These are phyloP conservation scores for Cystofilobasidium capitatum DNA, from an alignment of 768 basidiomycete species.

Conservation along the genomic window DNA sequence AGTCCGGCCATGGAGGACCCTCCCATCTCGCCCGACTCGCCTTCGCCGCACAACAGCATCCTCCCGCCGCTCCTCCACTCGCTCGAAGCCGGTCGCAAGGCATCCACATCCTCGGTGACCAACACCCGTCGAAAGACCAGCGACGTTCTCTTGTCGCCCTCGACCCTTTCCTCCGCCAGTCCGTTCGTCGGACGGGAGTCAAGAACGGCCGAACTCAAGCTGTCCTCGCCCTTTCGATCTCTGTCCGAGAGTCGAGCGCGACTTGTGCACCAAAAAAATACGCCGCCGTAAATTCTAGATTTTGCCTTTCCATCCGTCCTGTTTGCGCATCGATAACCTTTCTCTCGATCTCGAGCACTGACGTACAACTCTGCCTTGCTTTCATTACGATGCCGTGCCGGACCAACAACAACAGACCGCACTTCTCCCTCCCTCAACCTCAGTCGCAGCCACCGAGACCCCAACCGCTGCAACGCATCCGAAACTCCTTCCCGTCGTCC, in stretches of 20 bases:
- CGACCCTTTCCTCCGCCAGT: not conserved
- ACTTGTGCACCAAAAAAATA: not conserved
- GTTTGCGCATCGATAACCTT: not conserved
- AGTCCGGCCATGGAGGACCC: not conserved
- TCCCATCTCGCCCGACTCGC: not conserved
- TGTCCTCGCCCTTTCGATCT: not conserved
- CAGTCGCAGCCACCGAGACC: not conserved
- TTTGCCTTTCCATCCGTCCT: no score
- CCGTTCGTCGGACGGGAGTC: not conserved
- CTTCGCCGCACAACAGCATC: not conserved
- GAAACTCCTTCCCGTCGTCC: not conserved
- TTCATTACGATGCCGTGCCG: not conserved
- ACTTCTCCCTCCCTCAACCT: not conserved
- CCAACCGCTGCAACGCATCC: not conserved
- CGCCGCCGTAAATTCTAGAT: not conserved
- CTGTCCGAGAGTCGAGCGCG: not conserved
- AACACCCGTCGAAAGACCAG: not conserved
- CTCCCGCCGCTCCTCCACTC: not conserved
- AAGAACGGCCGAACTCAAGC: not conserved
- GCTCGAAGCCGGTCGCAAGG: not conserved
- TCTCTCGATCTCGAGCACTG: no score
- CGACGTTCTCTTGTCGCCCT: not conserved
- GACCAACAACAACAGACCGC: constrained; percentile 3
- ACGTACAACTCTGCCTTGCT: not conserved
- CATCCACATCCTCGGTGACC: not conserved